Conservation (phyloP, 345 rosid genomes). For the Bruguiera gymnorhiza region DNA sequence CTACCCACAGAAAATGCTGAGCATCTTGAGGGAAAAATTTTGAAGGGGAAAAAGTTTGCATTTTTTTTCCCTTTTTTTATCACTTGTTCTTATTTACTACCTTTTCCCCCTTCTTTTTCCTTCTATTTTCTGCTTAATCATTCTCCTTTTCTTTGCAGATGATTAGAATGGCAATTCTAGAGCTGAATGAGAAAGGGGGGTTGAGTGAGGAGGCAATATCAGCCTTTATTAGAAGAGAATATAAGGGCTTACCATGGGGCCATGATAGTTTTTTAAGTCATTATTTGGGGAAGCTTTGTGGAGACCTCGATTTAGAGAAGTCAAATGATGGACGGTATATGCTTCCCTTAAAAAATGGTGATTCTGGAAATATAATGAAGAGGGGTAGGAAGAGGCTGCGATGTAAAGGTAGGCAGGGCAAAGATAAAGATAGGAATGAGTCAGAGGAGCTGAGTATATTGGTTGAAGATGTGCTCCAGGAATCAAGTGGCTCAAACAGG, state of each 20-base stretch:
- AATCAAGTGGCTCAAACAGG: background rate
- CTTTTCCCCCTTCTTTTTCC: background rate
- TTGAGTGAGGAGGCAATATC: constrained; percentile 25
- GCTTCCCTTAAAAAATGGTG: constrained; percentile 2
- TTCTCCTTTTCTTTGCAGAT: constrained; percentile 19
- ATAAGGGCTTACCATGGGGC: constrained; percentile 27
- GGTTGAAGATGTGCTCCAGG: background rate
- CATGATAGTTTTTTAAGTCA: constrained; percentile 34
- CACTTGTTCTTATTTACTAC: background rate
- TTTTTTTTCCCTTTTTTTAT: background rate
- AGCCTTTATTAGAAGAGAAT: constrained; percentile 20
- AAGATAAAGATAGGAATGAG: background rate
- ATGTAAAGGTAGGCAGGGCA: background rate
- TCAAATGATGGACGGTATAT: constrained; percentile 7
- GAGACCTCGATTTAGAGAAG: constrained; percentile 7
- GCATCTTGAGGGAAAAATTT: no score
- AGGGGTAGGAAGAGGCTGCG: background rate
- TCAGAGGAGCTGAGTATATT: background rate
- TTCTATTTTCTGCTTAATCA: background rate
- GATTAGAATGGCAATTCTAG: constrained; percentile 27
- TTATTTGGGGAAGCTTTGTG: constrained; percentile 35
- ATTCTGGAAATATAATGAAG: background rate
- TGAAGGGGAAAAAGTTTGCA: no score
- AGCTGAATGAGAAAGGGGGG: constrained; percentile 26
- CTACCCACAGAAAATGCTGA: no score